Base-by-base conservation (phyloP, 441 rosid genomes). In the Gossypium davidsonii region DNA sequence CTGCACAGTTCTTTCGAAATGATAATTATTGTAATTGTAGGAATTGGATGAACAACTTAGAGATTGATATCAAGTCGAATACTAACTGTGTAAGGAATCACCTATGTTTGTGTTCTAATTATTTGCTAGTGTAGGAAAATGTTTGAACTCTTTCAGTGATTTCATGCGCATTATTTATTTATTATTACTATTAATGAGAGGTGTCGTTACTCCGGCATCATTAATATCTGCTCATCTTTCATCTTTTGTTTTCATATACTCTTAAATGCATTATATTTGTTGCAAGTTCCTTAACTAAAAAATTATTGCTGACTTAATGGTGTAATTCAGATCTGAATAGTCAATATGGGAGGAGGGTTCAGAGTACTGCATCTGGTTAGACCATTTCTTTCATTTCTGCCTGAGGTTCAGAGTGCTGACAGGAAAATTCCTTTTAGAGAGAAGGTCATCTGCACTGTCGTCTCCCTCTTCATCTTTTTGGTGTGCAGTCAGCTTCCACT, bases 401-500 rank as follows among this genome's bases (percentile, higher is more conserved):
- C 85, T 0, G 87, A 85, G 70, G 86, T 85, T 6, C 89, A 85
- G 81, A 78, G 78, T 75, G 81, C 89, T 56, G 84, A 85, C 60
- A 73, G 89, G 77, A 87, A 87, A 70, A 80, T 87, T 70, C 90
- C 93, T 15, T 89, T 89, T 81, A 81, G 91, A 48, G 90, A 87
- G 85, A 89, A 87, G 80, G 91, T 87, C 44, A 86, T 87, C 62
- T 89, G 87, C 84, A 87, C 93, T 1, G 90, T 87, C 4, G 83
- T 89, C 72, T 83, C 93, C 15, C 89, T 89, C 67, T 86, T 89
- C 88, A 87, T 89, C 73, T 89, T 89, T 72, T 78, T 89, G 46
- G 91, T 87, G 61, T 87, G 91, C 87, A 87, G 91, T 73, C 93
- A 89, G 86, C 90, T 89, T 37, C 93, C 93, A n/a, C 87, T 89